Percentiles rank a stretch among this genome's conserved stretches.
These are phyloP conservation scores for Lanmaoa pseudosensibilis DNA, from an alignment of 768 basidiomycete genomes.

Conservation along the genomic window DNA sequence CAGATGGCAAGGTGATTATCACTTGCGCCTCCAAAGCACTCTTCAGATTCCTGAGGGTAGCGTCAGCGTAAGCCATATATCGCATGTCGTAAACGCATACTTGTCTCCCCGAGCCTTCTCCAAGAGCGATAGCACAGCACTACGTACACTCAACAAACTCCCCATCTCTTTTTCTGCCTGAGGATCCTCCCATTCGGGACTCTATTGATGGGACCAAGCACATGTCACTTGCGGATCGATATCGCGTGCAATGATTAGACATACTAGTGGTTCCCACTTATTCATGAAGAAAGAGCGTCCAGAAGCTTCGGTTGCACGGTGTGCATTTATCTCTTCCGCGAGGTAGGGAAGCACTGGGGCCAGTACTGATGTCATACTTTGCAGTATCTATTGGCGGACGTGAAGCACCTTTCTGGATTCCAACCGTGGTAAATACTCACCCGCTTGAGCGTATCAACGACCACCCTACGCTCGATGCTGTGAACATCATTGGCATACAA, in stretches of 20 bases:
- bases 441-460: constrained; percentile 70
- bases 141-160: constrained; percentile 58
- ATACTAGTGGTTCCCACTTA: constrained; percentile 69
- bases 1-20: constrained; percentile 54
- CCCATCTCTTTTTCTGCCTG: constrained; percentile 63
- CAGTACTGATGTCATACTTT: constrained; percentile 65
- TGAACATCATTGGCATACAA: constrained; percentile 69
- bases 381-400: constrained; percentile 49
- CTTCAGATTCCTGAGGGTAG: constrained; percentile 57
- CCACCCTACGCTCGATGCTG: constrained; percentile 56
- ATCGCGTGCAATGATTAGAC: constrained; percentile 22
- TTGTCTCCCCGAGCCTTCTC: constrained; percentile 77
- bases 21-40: constrained; percentile 79
- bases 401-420: neutral
- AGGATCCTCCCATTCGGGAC: constrained; percentile 59
- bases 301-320: constrained; percentile 15
- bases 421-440: constrained; percentile 38
- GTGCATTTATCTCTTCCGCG: constrained; percentile 78
- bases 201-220: constrained; percentile 35
- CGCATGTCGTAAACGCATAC: constrained; percentile 40
- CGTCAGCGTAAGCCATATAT: constrained; percentile 3
- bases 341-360: constrained; percentile 90
- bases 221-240: neutral
- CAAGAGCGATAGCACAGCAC: constrained; percentile 60
- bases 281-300: constrained; percentile 64